Conservation (phyloP, 2,329 filamentous ascomycete species). For the Aspergillus terreus region DNA sequence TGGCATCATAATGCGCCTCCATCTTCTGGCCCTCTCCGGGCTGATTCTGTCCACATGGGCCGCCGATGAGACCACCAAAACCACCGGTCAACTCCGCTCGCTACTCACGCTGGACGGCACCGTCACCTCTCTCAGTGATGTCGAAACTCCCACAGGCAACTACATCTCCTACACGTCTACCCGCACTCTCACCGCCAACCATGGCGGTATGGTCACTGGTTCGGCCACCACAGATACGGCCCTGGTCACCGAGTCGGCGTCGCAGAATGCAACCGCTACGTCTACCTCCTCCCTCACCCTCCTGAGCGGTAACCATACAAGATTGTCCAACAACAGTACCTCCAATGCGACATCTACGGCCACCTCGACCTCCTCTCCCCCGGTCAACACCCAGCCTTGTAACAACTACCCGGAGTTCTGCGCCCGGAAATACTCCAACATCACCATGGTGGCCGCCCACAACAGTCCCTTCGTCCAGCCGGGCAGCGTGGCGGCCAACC, state of each 20-base stretch:
- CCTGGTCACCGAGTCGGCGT: slow-evolving; percentile 14
- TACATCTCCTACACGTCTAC: slow-evolving; percentile 40
- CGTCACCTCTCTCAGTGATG: slow-evolving; percentile 22
- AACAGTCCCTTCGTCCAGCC: slow-evolving; percentile 73
- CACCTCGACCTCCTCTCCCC: slow-evolving; percentile 37
- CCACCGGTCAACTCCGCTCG: slow-evolving; percentile 4
- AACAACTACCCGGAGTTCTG: slow-evolving; percentile 78
- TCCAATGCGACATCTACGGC: slow-evolving; percentile 46
- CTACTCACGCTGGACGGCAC: slow-evolving; percentile 21
- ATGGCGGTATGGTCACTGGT: slow-evolving; percentile 15
- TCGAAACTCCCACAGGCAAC: slow-evolving; percentile 33
- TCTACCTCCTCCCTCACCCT: slow-evolving; percentile 38
- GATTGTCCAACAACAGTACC: slow-evolving; percentile 47
- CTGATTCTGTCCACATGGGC: slow-evolving; percentile 7
- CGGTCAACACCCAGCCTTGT: slow-evolving; percentile 71
- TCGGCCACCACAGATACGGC: slow-evolving; percentile 23
- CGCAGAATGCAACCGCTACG: slow-evolving; percentile 26
- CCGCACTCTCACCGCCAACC: slow-evolving; percentile 18
- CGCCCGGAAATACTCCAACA: slow-evolving; percentile 71
- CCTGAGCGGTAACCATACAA: slow-evolving; percentile 38
- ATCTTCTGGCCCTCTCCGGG: slow-evolving; percentile 11
- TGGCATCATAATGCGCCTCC: slow-evolving; percentile 8
- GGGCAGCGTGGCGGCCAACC: slow-evolving; percentile 73
- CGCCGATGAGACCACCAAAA: slow-evolving; percentile 6
- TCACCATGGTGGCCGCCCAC: slow-evolving; percentile 73